Percentiles rank a stretch among this genome's conserved stretches.
These are phyloP conservation scores for Ophidiomyces ophidiicola DNA, from an alignment of 2,329 filamentous ascomycete species.

Conservation along the genomic window DNA sequence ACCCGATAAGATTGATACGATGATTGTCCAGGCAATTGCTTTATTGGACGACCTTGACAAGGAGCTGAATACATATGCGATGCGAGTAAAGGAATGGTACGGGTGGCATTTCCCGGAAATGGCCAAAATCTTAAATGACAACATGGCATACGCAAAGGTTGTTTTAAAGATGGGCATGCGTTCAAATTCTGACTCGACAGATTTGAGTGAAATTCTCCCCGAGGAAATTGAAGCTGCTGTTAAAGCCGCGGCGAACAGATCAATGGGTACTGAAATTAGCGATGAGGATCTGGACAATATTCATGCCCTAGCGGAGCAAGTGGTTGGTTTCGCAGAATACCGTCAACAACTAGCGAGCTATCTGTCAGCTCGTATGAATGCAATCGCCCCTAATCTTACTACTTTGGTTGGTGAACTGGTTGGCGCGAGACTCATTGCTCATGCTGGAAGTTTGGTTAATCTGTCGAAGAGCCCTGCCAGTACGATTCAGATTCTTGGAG, in stretches of 20 bases:
- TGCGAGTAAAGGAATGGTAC: slow-evolving; percentile 99
- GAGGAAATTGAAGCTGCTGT: slow-evolving; percentile 88
- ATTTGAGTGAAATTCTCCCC: slow-evolving; percentile 81
- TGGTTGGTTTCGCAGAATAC: slow-evolving; percentile 84
- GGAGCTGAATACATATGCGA: slow-evolving; percentile 96
- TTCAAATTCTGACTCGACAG: slow-evolving; percentile 59
- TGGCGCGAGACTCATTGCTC: slow-evolving; percentile 85
- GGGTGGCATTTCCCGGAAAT: slow-evolving; percentile 99
- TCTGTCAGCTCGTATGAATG: slow-evolving; percentile 84
- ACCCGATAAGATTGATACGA: slow-evolving; percentile 95
- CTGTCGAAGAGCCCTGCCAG: slow-evolving; percentile 89
- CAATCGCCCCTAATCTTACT: slow-evolving; percentile 91
- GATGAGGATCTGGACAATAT: slow-evolving; percentile 89
- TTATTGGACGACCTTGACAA: slow-evolving; percentile 95
- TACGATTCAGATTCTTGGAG: slow-evolving; percentile 95
- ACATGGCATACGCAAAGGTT: slow-evolving; percentile 81
- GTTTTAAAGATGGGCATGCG: slow-evolving; percentile 84
- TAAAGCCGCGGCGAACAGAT: slow-evolving; percentile 89
- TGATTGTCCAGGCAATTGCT: slow-evolving; percentile 96
- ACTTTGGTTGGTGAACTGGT: slow-evolving; percentile 87
- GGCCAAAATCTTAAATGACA: slow-evolving; percentile 94
- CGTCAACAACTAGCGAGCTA: slow-evolving; percentile 78
- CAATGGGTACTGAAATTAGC: slow-evolving; percentile 96
- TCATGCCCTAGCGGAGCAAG: slow-evolving; percentile 79
- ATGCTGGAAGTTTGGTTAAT: slow-evolving; percentile 86